These are phyloP conservation scores for Rubia peregrina DNA, from an alignment of 305 asterid species.

Conservation along the genomic window DNA sequence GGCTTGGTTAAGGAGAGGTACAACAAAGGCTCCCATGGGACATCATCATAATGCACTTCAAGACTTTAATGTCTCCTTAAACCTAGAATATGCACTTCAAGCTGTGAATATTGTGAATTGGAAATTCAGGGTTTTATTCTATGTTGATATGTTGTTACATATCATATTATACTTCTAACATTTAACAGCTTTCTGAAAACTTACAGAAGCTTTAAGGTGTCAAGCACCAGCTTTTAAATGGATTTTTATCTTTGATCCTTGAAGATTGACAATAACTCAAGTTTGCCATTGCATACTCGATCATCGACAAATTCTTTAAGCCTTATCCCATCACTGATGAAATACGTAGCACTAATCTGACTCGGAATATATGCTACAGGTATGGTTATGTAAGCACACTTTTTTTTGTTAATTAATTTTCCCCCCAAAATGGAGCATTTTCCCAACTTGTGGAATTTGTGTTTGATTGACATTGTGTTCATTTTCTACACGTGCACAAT, in stretches of 20 bases:
- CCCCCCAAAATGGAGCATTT: neutral
- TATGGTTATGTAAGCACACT: conserved; percentile 47
- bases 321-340: conserved; percentile 53
- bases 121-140: neutral
- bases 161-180: conserved; percentile 18
- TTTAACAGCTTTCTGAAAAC: conserved; percentile 49
- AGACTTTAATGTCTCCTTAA: conserved; percentile 57
- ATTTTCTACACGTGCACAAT: neutral
- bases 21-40: conserved; percentile 66
- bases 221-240: conserved; percentile 62
- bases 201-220: conserved; percentile 60
- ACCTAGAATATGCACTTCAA: conserved; percentile 30
- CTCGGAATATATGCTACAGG: conserved; percentile 68
- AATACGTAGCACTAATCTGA: conserved; percentile 69
- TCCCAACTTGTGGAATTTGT: neutral
- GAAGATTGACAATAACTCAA: conserved; percentile 63
- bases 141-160: conserved; percentile 10
- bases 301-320: conserved; percentile 84
- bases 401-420: neutral
- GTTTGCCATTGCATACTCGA: conserved; percentile 68
- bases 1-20: conserved; percentile 96
- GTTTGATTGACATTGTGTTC: neutral
- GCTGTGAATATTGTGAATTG: too few relatives aligned
- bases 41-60: conserved; percentile 53
- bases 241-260: conserved; percentile 44